Base-by-base conservation (phyloP, 116 monocot genomes). In the Trichopus zeylanicus region DNA sequence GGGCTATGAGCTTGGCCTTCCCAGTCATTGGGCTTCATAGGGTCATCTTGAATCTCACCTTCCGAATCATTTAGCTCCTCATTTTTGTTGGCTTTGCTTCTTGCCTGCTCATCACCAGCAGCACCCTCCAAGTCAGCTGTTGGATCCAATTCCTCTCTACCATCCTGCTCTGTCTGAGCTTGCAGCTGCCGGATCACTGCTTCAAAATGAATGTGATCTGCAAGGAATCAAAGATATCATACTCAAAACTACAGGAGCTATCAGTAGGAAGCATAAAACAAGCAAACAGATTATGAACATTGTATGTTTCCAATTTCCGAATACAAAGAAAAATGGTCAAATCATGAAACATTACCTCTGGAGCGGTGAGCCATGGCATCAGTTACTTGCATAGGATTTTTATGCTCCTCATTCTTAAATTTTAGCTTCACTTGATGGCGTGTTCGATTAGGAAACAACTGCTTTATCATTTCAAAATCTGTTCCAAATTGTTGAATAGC, bases 401-500 rank as follows among this genome's bases (percentile, higher is more conserved):
- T 83, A 28, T 77, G 79, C 46, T 92, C 87, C 68, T 92, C 92
- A 47, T 62, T 75, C 66, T 92, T 92, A 57, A 78, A 92, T 70
- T 92, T 92, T 19, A 75, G 64, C 64, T 81, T 87, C 56, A 92
- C 62, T 78, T 92, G 87, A 63, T 81, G 64, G 16, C 92, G 83
- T 60, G 81, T 81, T 51, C 75, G 77, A 49, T 55, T 56, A 32
- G 92, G 87, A 53, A 92, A 87, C 5, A 92, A 60, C 35, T 74
- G 67, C 20, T 78, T 79, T 71, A 92, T 87, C 92, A 92, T 92
- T 57, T 63, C 73, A 78, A 92, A 92, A 73, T 92, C 78, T 37
- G 87, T 78, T 47, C 92, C 92, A 81, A 87, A 92, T 49, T 92
- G 92, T 18, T 71, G 77, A 62, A 92, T 61, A 67, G 82, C 92